Conservation (phyloP, 306 rosid species). For the peach (Prunus persica) region DNA sequence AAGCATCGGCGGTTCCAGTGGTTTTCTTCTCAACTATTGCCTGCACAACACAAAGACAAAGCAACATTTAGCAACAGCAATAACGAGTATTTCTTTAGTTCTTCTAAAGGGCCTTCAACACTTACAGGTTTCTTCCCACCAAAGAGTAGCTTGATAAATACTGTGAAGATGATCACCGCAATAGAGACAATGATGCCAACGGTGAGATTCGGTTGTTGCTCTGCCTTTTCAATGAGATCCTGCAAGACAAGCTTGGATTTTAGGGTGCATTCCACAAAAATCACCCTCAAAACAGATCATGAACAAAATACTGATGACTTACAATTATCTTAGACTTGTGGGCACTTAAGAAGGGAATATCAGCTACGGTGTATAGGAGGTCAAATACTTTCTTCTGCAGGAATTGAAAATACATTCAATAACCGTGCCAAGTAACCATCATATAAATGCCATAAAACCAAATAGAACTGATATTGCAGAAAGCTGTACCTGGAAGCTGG, state of each 20-base stretch:
- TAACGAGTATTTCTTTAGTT: neutral
- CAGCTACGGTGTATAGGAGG: constrained; percentile 76
- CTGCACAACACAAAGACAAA: constrained; percentile 24
- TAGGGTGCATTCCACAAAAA: constrained; percentile 13
- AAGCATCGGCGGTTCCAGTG: constrained; percentile 34
- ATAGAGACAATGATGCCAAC: constrained; percentile 64
- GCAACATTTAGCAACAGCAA: neutral
- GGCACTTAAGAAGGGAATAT: constrained; percentile 64
- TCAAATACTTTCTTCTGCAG: constrained; percentile 86
- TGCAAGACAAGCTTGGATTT: constrained; percentile 26
- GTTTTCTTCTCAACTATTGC: constrained; percentile 38
- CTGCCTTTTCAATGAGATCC: constrained; percentile 82
- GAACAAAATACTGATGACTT: constrained; percentile 17
- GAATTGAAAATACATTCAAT: neutral
- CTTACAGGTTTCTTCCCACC: constrained; percentile 77
- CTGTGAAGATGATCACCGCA: constrained; percentile 50
- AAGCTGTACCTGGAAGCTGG: constrained; percentile 54
- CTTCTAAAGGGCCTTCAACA: neutral
- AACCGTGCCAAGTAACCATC: neutral
- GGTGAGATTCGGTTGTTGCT: constrained; percentile 75
- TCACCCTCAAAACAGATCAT: neutral
- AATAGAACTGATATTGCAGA: neutral
- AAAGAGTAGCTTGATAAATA: constrained; percentile 56
- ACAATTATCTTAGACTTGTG: constrained; percentile 63
- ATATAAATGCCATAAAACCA: neutral